These are phyloP conservation scores for Acidiella bohemica DNA, from an alignment of 495 filamentous ascomycete genomes.

Conservation along the genomic window DNA sequence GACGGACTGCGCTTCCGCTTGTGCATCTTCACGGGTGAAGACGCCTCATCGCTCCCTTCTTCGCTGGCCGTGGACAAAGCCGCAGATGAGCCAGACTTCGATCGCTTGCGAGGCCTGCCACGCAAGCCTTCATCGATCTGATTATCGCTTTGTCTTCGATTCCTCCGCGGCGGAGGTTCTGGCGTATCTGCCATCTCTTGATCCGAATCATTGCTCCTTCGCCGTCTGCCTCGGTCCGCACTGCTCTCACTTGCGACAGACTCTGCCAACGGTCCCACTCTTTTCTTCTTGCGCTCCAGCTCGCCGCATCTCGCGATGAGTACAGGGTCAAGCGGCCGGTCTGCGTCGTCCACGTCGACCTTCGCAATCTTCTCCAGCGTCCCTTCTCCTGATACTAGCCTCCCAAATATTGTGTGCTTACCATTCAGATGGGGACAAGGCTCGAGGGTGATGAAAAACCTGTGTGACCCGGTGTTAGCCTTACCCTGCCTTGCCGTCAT, in stretches of 20 bases:
- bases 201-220: conserved; percentile 11
- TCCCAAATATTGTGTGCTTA: conserved; percentile 34
- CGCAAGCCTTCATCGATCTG: conserved; percentile 22
- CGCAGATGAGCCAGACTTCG: conserved; percentile 13
- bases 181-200: conserved; percentile 12
- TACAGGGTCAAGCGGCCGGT: conserved; percentile 27
- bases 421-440: conserved; percentile 29
- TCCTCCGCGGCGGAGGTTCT: background rate
- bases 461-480: too few species aligned
- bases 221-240: conserved; percentile 7
- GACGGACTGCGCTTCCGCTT: conserved; percentile 20
- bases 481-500: too few species aligned
- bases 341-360: conserved; percentile 28
- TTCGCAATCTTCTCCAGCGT: conserved; percentile 25
- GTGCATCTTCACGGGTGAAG: conserved; percentile 14
- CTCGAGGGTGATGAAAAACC: conserved; percentile 36
- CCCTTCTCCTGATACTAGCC: conserved; percentile 28
- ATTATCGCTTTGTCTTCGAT: conserved; percentile 23
- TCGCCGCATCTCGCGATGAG: conserved; percentile 31
- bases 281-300: conserved; percentile 23
- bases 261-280: conserved; percentile 6
- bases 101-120: conserved; percentile 23
- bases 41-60: conserved; percentile 1
- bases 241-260: background rate
- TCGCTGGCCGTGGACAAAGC: conserved; percentile 4